phyloP scores from a whole-genome alignment of 1,139 yeast genomes.

The Eremothecium cymbalariae region DNA sequence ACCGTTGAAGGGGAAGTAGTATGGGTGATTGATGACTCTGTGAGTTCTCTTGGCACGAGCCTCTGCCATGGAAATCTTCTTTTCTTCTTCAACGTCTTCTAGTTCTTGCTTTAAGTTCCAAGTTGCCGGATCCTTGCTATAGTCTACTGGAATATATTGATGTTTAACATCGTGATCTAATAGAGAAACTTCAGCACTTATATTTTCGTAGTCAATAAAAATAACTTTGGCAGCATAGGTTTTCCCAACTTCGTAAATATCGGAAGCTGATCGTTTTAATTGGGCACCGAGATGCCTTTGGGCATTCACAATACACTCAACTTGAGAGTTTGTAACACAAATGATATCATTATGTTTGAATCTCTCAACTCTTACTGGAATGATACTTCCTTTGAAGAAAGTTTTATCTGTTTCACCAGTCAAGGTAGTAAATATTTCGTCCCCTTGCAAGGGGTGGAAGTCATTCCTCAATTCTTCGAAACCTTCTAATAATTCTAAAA shows the following conservation, averaged over 20 bases:
- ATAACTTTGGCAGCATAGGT: slow-evolving; percentile 78
- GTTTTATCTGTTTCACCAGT: slow-evolving; percentile 78
- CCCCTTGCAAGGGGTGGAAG: slow-evolving; percentile 56
- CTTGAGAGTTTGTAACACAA: slow-evolving; percentile 66
- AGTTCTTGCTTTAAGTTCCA: slow-evolving; percentile 84
- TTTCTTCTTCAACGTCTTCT: slow-evolving; percentile 52
- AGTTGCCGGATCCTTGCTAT: slow-evolving; percentile 51
- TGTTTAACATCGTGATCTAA: slow-evolving; percentile 56
- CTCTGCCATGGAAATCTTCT: slow-evolving; percentile 43
- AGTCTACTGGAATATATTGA: slow-evolving; percentile 43
- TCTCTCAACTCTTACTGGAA: slow-evolving; percentile 58
- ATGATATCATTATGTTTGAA: slow-evolving; percentile 38
- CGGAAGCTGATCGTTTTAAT: slow-evolving; percentile 37
- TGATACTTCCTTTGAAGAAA: slow-evolving; percentile 60
- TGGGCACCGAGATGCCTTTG: slow-evolving; percentile 56
- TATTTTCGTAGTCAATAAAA: slow-evolving; percentile 60
- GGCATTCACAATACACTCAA: slow-evolving; percentile 62
- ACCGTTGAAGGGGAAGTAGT: slow-evolving; percentile 74
- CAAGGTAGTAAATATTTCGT: slow-evolving; percentile 77
- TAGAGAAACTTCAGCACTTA: slow-evolving; percentile 67
- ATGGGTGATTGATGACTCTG: slow-evolving; percentile 85
- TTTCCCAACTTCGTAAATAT: slow-evolving; percentile 56
- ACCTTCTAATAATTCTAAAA: slow-evolving; percentile 78
- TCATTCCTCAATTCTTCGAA: slow-evolving; percentile 77
- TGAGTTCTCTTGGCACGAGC: slow-evolving; percentile 48